A percentile compares a stretch with the other conserved stretches of the same genome.
These are phyloP conservation scores for Leishmania tarentolae DNA, from an alignment of 208 protist species.

Conservation along the genomic window DNA sequence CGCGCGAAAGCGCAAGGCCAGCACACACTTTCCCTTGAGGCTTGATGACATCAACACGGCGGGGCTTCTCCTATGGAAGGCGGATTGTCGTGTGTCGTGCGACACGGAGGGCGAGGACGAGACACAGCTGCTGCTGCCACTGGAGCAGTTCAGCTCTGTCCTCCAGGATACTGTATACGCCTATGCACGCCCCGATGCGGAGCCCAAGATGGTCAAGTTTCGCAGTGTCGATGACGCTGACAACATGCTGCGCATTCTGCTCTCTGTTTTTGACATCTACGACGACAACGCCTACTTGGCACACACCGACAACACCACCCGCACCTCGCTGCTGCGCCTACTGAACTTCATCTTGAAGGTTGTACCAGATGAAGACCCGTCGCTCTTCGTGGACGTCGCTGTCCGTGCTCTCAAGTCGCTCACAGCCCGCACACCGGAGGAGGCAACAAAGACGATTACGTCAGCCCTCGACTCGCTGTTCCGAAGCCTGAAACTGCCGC, in stretches of 20 bases:
- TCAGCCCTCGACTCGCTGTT: constrained; percentile 83
- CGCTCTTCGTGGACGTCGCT: constrained; percentile 83
- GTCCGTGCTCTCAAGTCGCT: constrained; percentile 78
- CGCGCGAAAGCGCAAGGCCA: constrained; percentile 48
- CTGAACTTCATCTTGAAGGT: constrained; percentile 88
- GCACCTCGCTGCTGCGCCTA: constrained; percentile 64
- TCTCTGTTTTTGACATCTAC: constrained; percentile 86
- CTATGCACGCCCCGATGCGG: constrained; percentile 76
- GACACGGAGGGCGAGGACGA: constrained; percentile 69
- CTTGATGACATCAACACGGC: constrained; percentile 62
- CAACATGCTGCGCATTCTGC: constrained; percentile 82
- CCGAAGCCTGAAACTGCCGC: constrained; percentile 75
- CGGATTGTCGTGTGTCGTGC: constrained; percentile 56
- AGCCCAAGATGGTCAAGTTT: constrained; percentile 74
- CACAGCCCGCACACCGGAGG: constrained; percentile 76
- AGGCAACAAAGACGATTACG: constrained; percentile 78
- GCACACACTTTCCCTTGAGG: constrained; percentile 43
- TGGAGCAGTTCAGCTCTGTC: constrained; percentile 73
- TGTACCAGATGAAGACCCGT: constrained; percentile 87
- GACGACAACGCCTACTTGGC: constrained; percentile 87
- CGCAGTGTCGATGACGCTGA: constrained; percentile 81
- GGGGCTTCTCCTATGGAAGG: constrained; percentile 78
- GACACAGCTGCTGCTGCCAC: constrained; percentile 59
- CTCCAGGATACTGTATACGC: constrained; percentile 86
- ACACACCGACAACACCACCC: constrained; percentile 89